Evolutionary conservation across 2,329 filamentous ascomycete species (phyloP), one percentile per base, ranked within the genome.

Genomic region (Pseudocercospora vitis): DNA sequence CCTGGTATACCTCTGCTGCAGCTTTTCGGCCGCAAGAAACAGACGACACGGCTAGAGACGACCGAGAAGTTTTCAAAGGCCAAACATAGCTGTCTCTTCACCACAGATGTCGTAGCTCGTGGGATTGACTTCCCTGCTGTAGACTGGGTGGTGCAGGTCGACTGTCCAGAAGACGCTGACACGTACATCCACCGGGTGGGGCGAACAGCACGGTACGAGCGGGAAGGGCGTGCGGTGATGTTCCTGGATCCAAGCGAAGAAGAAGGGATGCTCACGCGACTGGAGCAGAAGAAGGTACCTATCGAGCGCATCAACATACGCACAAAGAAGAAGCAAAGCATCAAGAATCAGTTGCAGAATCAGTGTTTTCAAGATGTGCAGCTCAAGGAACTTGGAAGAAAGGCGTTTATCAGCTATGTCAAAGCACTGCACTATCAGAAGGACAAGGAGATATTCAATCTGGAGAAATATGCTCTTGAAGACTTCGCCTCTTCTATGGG

Each of bases 61-160:
- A 95, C 91, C 0, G 81, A 82, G 3, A 86, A 87, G 48, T 99
- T 96, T 70, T 85, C 88, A 0, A 78, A 85, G 0, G 83, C 91
- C 1, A 90, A 94, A 66, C 80, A 89, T 52, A 87, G 89, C 0
- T 96, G 94, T 68, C 79, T 99, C 0, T 96, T 99, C 69, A 90
- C 94, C 1, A 99, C 94, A 0, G 94, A 99, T 68, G 90, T 99
- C 4, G 91, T 95, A 3, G 94, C 94, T 0, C 83, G 94, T 71
- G 94, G 94, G 59, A 81, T 99, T 9, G 94, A 99, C 71, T 97
- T 99, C 68, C 94, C 94, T 0, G 87, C 91, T 2, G 94, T 99
- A 0, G 94, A 99, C 70, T 99, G 94, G 88, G 94, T 99, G 4
- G 90, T 99, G n/a, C 94, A 99, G 69, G 81, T 89, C n/a, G 94